phyloP scores from a whole-genome alignment of 2,329 filamentous ascomycete species.

The Trichoderma koningiopsis region DNA sequence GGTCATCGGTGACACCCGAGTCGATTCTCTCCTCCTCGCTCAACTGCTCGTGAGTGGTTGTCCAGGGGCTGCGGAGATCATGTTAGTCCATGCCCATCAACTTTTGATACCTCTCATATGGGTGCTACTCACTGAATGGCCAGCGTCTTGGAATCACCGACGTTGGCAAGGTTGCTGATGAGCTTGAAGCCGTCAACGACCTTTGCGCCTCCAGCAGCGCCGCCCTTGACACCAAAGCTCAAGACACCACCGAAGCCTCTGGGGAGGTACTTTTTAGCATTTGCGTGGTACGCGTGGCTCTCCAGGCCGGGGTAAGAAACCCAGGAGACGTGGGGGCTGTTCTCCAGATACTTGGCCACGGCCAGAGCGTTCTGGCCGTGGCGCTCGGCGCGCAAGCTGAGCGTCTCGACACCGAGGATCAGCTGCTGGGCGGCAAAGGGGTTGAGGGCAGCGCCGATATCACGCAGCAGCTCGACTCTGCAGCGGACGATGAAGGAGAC shows the following conservation, averaged over 20 bases:
- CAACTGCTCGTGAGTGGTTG: constrained; percentile 92
- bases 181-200: constrained; percentile 94
- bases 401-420: constrained; percentile 83
- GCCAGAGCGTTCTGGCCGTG: constrained; percentile 82
- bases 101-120: not conserved
- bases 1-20: constrained; percentile 86
- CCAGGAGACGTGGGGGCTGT: constrained; percentile 83
- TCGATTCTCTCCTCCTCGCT: constrained; percentile 75
- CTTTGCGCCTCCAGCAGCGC: constrained; percentile 77
- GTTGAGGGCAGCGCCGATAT: constrained; percentile 80
- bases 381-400: constrained; percentile 81
- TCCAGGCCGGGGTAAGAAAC: constrained; percentile 90
- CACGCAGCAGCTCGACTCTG: constrained; percentile 86
- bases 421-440: constrained; percentile 94
- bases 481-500: constrained; percentile 82
- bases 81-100: not conserved
- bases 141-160: constrained; percentile 92
- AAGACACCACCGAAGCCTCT: constrained; percentile 87
- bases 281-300: constrained; percentile 75
- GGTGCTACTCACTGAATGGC: constrained; percentile 69
- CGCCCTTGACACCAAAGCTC: constrained; percentile 91
- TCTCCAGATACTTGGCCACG: constrained; percentile 80
- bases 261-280: constrained; percentile 84
- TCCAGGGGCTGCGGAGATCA: constrained; percentile 66
- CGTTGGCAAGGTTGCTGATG: constrained; percentile 94